Evolutionary conservation across 2,329 filamentous ascomycete genomes (phyloP), one percentile per base, ranked within the genome.

Genomic region (Fusarium brachygibbosum): DNA sequence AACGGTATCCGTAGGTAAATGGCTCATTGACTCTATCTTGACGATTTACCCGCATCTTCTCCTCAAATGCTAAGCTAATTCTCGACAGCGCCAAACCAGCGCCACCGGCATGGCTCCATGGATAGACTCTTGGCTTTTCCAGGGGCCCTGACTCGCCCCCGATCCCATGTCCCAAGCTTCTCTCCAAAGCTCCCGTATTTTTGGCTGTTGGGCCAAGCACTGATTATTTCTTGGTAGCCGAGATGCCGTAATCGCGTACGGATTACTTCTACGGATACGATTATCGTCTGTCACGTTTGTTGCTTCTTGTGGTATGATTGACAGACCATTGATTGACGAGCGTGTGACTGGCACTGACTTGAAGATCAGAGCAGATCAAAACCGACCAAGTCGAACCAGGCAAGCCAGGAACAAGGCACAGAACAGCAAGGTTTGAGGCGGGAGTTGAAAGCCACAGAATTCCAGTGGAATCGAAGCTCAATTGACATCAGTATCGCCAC

Each of bases 401-500:
- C 40, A 40, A 40, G 12, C 42, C 67, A 70, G 67, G 67, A 57
- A 70, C 67, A 69, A 59, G 65, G 41, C 41, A 48, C 54, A 29
- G 21, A 50, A n/a, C 3, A 28, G 38, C 45, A 58, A 59, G 40
- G 49, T 63, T 63, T 51, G 13, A 40, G 21, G 57, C 53, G 58
- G 67, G 67, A 69, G 41, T 56, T 31, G 53, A 37, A 41, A 53
- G 67, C 67, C 67, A 70, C 67, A 46, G 23, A 50, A 69, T 69
- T 70, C 67, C 67, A 60, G 19, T 34, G 19, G 6, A 31, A 53
- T 38, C 38, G 28, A 60, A 51, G 14, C 23, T 41, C 34, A 37
- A 14, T 45, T 10, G 17, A 31, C n/a, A 45, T 6, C 25, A 16
- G 10, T 44, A 53, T 68, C 32, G 41, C 58, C 62, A 60, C 28